These are phyloP conservation scores for Zygotorulaspora danielsina DNA, from an alignment of 805 yeast genomes.

Conservation along the genomic window DNA sequence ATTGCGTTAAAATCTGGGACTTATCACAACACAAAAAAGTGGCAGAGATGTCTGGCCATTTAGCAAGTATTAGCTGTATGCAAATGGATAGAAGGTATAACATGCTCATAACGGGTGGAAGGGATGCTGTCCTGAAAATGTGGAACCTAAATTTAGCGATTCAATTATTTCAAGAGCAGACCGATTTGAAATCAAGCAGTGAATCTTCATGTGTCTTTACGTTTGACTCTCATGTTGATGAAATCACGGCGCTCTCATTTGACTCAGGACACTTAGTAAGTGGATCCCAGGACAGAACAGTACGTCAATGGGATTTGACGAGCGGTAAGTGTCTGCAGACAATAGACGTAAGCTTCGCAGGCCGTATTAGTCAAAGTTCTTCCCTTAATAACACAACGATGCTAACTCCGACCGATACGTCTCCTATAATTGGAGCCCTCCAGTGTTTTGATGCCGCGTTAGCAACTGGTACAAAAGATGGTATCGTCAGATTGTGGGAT, in stretches of 20 bases:
- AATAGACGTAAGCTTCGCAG: slow-evolving; percentile 49
- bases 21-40: slow-evolving; percentile 49
- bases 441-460: slow-evolving; percentile 73
- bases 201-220: slow-evolving; percentile 42
- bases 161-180: slow-evolving; percentile 24
- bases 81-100: slow-evolving; percentile 50
- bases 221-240: slow-evolving; percentile 63
- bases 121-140: slow-evolving; percentile 57
- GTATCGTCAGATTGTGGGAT: slow-evolving; percentile 73
- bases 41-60: slow-evolving; percentile 57
- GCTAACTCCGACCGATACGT: slow-evolving; percentile 12
- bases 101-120: slow-evolving; percentile 48
- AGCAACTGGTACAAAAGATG: slow-evolving; percentile 77
- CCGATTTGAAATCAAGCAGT: slow-evolving; percentile 16
- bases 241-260: slow-evolving; percentile 58
- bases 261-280: slow-evolving; percentile 53
- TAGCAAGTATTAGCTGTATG: slow-evolving; percentile 53
- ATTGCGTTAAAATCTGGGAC: slow-evolving; percentile 82
- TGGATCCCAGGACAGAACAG: slow-evolving; percentile 67
- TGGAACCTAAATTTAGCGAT: slow-evolving; percentile 48
- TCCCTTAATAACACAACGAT: slow-evolving; percentile 11
- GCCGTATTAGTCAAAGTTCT: slow-evolving; percentile 13
- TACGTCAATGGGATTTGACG: slow-evolving; percentile 69
- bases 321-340: slow-evolving; percentile 68
- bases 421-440: slow-evolving; percentile 57